A percentile compares a stretch with the other conserved stretches of the same genome.
Evolutionary conservation across 2,329 filamentous ascomycete genomes (phyloP).

Genomic region (Kalaharituber pfeilii): DNA sequence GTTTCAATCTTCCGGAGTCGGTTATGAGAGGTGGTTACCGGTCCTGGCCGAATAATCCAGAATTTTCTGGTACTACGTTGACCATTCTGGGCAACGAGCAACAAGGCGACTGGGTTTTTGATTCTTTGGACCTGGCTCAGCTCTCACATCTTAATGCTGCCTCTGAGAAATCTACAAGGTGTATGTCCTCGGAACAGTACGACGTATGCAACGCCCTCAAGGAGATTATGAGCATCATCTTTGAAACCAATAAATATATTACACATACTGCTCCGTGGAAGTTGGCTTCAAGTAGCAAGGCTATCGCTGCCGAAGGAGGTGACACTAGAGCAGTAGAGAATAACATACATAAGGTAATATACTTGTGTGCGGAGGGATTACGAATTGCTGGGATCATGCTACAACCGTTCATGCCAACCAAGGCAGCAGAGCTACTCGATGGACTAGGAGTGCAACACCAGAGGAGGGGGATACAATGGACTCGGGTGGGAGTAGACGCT

Average conservation of each 20-base stretch:
- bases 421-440: constrained; percentile 55
- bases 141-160: background rate
- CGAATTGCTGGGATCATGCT: constrained; percentile 68
- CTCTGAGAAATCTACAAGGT: background rate
- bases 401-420: constrained; percentile 77
- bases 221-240: constrained; percentile 44
- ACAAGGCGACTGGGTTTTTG: constrained; percentile 38
- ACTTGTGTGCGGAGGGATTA: constrained; percentile 53
- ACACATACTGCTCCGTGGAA: constrained; percentile 52
- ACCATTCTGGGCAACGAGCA: constrained; percentile 12
- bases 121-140: background rate
- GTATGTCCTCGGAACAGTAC: background rate
- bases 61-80: background rate
- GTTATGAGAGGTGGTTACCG: background rate
- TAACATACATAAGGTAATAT: constrained; percentile 37
- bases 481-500: constrained; percentile 45
- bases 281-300: constrained; percentile 29
- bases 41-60: background rate
- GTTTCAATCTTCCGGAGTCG: constrained; percentile 10
- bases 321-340: constrained; percentile 1
- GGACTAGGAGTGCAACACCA: constrained; percentile 51
- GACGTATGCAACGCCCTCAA: constrained; percentile 50
- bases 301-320: constrained; percentile 30
- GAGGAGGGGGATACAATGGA: constrained; percentile 45
- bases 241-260: constrained; percentile 50